phyloP scores from a whole-genome alignment of 495 filamentous ascomycete species.

The Entonaema liquescens region DNA sequence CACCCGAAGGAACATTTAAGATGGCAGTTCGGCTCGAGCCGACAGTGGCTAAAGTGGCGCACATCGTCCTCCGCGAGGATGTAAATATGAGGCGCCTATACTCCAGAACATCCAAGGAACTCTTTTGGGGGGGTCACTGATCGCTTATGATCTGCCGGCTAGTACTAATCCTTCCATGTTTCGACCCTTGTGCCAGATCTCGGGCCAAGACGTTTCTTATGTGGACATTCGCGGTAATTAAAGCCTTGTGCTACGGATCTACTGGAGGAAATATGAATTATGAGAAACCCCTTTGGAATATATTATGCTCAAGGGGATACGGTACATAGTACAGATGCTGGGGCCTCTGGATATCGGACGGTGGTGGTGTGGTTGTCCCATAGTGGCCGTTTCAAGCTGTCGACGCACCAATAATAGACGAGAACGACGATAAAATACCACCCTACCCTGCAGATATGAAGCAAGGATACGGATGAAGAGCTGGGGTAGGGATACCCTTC shows the following conservation, averaged over 20 bases:
- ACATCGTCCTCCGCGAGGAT: slow-evolving; percentile 5
- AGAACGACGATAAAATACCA: slow-evolving; percentile 12
- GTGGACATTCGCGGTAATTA: slow-evolving; percentile 36
- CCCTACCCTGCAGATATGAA: slow-evolving; percentile 2
- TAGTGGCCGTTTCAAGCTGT: slow-evolving; percentile 27
- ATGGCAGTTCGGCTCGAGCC: slow-evolving; percentile 33
- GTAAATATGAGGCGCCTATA: slow-evolving; percentile 15
- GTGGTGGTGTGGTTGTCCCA: slow-evolving; percentile 15
- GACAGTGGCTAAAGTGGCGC: slow-evolving; percentile 22
- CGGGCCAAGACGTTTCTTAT: slow-evolving; percentile 41
- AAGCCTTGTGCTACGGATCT: slow-evolving; percentile 14
- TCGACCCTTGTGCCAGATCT: slow-evolving; percentile 44
- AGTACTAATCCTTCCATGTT: slow-evolving; percentile 38
- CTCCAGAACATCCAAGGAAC: slow-evolving; percentile 15
- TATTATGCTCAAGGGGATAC: slow-evolving; percentile 8
- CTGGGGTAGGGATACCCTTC: not conserved
- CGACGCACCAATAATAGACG: slow-evolving; percentile 22
- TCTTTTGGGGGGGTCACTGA: not conserved
- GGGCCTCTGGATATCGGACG: slow-evolving; percentile 37
- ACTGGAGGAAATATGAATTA: slow-evolving; percentile 3
- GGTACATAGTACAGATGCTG: slow-evolving; percentile 27
- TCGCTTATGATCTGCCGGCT: slow-evolving; percentile 42
- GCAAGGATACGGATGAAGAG: slow-evolving; percentile 1
- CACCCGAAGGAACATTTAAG: not conserved
- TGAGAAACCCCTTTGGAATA: slow-evolving; percentile 9